phyloP scores from a whole-genome alignment of 2,329 filamentous ascomycete species.

The Hortaea sp. region DNA sequence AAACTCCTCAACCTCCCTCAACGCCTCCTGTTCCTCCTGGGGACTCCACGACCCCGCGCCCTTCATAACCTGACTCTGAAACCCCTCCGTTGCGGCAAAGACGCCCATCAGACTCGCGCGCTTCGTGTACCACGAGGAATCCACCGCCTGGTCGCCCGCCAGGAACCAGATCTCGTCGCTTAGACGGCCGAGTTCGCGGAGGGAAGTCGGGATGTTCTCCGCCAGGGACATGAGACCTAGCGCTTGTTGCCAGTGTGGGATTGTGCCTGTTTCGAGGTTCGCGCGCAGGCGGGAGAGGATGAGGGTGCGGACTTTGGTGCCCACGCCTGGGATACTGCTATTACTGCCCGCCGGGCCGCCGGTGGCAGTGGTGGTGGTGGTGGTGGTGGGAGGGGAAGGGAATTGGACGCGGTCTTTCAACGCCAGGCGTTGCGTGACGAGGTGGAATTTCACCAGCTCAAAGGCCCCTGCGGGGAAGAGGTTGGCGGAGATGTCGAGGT shows the following conservation, averaged over 20 bases:
- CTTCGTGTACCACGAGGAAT: constrained; percentile 80
- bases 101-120: constrained; percentile 52
- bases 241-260: constrained; percentile 80
- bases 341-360: constrained; percentile 9
- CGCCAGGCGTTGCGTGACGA: constrained; percentile 54
- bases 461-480: constrained; percentile 72
- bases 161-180: constrained; percentile 91
- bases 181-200: constrained; percentile 69
- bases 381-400: constrained; percentile 20
- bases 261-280: constrained; percentile 53
- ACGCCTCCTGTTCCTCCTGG: constrained; percentile 24
- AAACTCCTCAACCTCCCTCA: constrained; percentile 68
- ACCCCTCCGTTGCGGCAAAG: constrained; percentile 70
- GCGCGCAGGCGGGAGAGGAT: constrained; percentile 67
- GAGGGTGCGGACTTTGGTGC: constrained; percentile 58
- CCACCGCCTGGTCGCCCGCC: constrained; percentile 70
- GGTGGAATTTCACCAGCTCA: constrained; percentile 69
- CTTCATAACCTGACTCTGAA: constrained; percentile 54
- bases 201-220: constrained; percentile 61
- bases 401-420: constrained; percentile 43
- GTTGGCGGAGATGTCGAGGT: constrained; percentile 75
- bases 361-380: too few relatives aligned
- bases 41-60: neutral
- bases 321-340: constrained; percentile 32
- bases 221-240: constrained; percentile 85